Evolutionary conservation across 1,139 yeast genomes (phyloP).

Genomic region (Torulaspora globosa): DNA sequence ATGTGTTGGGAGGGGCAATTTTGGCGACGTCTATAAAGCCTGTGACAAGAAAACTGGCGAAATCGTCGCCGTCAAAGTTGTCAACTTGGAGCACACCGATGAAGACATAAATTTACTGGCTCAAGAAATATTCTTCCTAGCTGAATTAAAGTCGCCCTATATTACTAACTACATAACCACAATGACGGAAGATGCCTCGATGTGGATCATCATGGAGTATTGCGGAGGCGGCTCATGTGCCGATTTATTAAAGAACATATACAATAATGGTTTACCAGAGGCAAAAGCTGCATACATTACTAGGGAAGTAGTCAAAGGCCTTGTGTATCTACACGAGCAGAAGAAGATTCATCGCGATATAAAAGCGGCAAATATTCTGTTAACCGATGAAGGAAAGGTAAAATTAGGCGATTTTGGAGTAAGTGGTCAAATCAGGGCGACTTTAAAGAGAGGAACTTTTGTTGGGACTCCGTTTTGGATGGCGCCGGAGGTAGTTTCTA

Average conservation of each 20-base stretch:
- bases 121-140: constrained; percentile 71
- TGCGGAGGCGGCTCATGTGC: constrained; percentile 92
- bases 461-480: constrained; percentile 93
- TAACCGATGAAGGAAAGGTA: constrained; percentile 58
- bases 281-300: constrained; percentile 55
- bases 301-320: constrained; percentile 57
- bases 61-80: constrained; percentile 70
- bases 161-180: constrained; percentile 66
- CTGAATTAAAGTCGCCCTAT: constrained; percentile 58
- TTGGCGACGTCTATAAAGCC: constrained; percentile 82
- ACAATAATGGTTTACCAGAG: constrained; percentile 51
- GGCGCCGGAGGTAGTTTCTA: constrained; percentile 78
- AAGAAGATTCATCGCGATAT: constrained; percentile 79
- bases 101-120: constrained; percentile 67
- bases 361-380: constrained; percentile 74
- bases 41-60: constrained; percentile 21
- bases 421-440: constrained; percentile 68
- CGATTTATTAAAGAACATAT: constrained; percentile 53
- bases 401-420: constrained; percentile 88
- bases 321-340: constrained; percentile 67
- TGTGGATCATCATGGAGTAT: constrained; percentile 90
- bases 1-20: constrained; percentile 78
- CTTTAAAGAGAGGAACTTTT: constrained; percentile 61
- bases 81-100: constrained; percentile 67
- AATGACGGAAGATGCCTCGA: constrained; percentile 54